Percentiles rank a stretch among this genome's conserved stretches.
These are phyloP conservation scores for Leccinum fallax DNA, from an alignment of 1,284 basidiomycete genomes.

Conservation along the genomic window DNA sequence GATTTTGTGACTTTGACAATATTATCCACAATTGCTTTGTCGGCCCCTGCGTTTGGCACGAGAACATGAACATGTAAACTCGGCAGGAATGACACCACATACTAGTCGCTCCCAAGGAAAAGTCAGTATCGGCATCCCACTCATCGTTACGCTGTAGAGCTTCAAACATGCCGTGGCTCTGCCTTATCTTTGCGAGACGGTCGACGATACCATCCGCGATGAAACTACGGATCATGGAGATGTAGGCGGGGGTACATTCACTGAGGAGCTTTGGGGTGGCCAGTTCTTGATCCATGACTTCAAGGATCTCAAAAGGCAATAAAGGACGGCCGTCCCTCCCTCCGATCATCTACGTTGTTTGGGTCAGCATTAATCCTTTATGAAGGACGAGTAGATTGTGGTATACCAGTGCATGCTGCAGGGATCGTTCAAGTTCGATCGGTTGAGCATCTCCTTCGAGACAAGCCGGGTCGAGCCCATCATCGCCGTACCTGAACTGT, in stretches of 20 bases:
- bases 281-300: constrained; percentile 72
- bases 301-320: constrained; percentile 86
- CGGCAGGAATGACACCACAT: constrained; percentile 22
- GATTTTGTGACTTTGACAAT: constrained; percentile 86
- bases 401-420: constrained; percentile 82
- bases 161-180: constrained; percentile 83
- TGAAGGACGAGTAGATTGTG: background rate
- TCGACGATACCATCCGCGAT: constrained; percentile 71
- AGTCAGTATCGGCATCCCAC: constrained; percentile 79
- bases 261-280: constrained; percentile 60
- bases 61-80: constrained; percentile 1
- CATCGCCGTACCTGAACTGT: constrained; percentile 97
- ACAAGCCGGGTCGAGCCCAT: constrained; percentile 96
- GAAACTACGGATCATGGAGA: constrained; percentile 77
- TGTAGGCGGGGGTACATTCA: constrained; percentile 78
- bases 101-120: constrained; percentile 78
- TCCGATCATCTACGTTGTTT: constrained; percentile 56
- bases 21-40: constrained; percentile 82
- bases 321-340: constrained; percentile 64
- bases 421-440: constrained; percentile 86
- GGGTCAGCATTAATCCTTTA: background rate
- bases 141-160: constrained; percentile 76
- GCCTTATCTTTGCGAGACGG: constrained; percentile 71
- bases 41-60: constrained; percentile 46
- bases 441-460: constrained; percentile 94